Conservation (phyloP, 1,284 basidiomycete genomes). For the Papiliotrema nemorosa region DNA sequence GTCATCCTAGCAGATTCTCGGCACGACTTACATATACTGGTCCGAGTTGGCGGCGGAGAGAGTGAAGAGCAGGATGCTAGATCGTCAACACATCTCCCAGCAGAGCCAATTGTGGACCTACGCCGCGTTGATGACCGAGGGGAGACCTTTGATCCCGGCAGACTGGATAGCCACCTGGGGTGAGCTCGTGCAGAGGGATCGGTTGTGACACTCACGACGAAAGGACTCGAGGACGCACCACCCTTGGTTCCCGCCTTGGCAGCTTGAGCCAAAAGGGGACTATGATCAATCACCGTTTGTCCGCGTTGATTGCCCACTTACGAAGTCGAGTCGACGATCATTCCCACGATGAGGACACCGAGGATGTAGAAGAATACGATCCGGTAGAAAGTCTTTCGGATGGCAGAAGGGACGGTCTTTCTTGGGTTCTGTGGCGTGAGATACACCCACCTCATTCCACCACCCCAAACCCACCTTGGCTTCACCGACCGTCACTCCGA, state of each 20-base stretch:
- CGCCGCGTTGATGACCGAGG: constrained; percentile 52
- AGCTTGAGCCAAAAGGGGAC: constrained; percentile 15
- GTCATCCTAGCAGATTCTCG: not conserved
- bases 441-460: not conserved
- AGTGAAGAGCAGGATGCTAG: constrained; percentile 41
- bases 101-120: not conserved
- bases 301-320: not conserved
- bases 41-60: constrained; percentile 54
- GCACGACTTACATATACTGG: constrained; percentile 47
- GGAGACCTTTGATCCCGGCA: constrained; percentile 51
- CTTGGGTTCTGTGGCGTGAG: constrained; percentile 53
- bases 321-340: constrained; percentile 54
- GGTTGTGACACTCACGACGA: no score
- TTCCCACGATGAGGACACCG: constrained; percentile 58
- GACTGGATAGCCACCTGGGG: constrained; percentile 48
- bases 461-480: constrained; percentile 28
- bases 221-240: constrained; percentile 65
- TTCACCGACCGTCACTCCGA: constrained; percentile 53
- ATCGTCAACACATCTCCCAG: not conserved
- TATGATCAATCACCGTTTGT: not conserved
- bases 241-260: constrained; percentile 18
- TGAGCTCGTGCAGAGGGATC: no score
- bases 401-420: constrained; percentile 59
- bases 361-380: constrained; percentile 59
- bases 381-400: constrained; percentile 56